Conservation (phyloP, 106 monocot genomes). For the Dactylorhiza incarnata region DNA sequence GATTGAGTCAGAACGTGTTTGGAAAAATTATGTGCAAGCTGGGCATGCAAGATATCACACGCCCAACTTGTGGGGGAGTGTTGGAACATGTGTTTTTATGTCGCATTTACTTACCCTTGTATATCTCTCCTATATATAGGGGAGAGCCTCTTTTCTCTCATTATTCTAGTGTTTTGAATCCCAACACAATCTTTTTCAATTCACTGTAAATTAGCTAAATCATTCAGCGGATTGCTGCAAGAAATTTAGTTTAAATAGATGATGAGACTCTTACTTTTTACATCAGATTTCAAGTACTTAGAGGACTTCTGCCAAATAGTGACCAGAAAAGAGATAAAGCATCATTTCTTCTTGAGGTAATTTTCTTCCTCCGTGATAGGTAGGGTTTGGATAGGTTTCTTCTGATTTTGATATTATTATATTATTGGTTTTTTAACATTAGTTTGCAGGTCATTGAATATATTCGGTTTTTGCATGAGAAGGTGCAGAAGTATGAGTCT, state of each 20-base stretch:
- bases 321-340: constrained; percentile 76
- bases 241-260: constrained; percentile 2
- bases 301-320: constrained; percentile 54
- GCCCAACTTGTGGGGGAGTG: no score
- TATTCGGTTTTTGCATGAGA: constrained; percentile 52
- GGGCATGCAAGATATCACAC: no score
- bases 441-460: constrained; percentile 54
- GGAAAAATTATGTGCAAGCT: no score
- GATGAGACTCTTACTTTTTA: constrained; percentile 3
- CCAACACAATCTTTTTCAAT: not conserved
- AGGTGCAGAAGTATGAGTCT: constrained; percentile 37
- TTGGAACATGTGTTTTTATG: no score
- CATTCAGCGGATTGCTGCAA: not conserved
- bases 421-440: not conserved
- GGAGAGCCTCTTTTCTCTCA: no score
- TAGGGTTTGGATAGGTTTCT: not conserved
- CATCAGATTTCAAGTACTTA: constrained; percentile 63
- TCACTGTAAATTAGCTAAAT: not conserved
- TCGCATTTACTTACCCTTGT: no score
- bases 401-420: not conserved
- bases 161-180: not conserved
- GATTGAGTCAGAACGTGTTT: no score
- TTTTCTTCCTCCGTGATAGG: not conserved
- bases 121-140: no score
- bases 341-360: constrained; percentile 59